Evolutionary conservation across 345 rosid species (phyloP), one percentile per base, ranked within the genome.

Genomic region (Pugionium dolabratum): DNA sequence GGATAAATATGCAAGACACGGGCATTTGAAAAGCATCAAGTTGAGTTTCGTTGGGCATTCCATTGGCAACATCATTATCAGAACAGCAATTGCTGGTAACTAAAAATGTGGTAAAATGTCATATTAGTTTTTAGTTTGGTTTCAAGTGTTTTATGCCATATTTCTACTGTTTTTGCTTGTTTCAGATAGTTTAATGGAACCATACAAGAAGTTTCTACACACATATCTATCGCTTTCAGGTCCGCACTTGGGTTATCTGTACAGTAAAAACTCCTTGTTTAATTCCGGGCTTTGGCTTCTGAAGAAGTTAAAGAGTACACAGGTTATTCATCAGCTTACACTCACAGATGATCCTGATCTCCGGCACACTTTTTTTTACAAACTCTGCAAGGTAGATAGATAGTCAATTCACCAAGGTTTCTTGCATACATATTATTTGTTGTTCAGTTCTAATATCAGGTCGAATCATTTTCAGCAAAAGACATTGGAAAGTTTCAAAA

Each of bases 21-120:
- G 89, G 49, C 70, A 75, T 49, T 63, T 85, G 58, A 86, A 78
- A 74, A 81, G 71, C 65, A 74, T 95, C 75, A 89, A 82, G 82
- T 80, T 95, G 65, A 89, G 95, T 80, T 95, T 95, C 81, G 96
- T 89, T 55, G 98, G 98, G 59, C 99, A 95, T 77, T 95, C 98
- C 55, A 89, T 95, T 31, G 99, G 97, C 69, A 95, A 95, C 60
- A 73, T 95, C 77, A 91, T 95, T 63, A 75, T 91, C 71, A 80
- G 97, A 78, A 53, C 95, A 60, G 96, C 96, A 39, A 63, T 95
- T 57, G 80, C 95, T 73, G 99, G 99, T 95, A 75, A 50, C 18
- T 18, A 18, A 18, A 18, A 18, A 18, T 18, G 18, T 18, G 18
- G 18, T 18, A 18, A 18, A 0, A 18, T 18, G 18, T 18, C 18